These are phyloP conservation scores for Areca catechu DNA, from an alignment of 176 grass and related monocot genomes.

Conservation along the genomic window DNA sequence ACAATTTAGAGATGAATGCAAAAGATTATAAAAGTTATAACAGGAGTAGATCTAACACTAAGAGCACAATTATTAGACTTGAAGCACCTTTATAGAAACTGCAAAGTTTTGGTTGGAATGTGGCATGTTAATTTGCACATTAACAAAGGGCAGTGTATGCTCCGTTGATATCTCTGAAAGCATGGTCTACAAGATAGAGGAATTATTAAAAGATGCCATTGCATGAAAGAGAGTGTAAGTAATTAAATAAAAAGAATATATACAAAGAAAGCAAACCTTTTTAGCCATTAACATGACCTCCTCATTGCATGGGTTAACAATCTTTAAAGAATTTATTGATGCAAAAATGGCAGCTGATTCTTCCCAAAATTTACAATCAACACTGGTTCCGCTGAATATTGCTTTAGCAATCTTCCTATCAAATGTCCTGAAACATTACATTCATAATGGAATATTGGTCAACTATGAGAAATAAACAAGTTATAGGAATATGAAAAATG, in stretches of 20 bases:
- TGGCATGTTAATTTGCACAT: constrained; percentile 60
- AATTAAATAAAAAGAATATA: constrained; percentile 14
- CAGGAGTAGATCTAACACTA: no score
- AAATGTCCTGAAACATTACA: constrained; percentile 32
- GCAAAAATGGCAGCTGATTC: constrained; percentile 60
- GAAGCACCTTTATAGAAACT: constrained; percentile 54
- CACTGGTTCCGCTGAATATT: constrained; percentile 38
- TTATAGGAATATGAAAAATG: no score
- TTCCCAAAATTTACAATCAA: constrained; percentile 79
- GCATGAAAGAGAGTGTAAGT: constrained; percentile 8
- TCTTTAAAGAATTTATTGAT: constrained; percentile 59
- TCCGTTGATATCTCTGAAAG: constrained; percentile 26
- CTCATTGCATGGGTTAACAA: constrained; percentile 52
- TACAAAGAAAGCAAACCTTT: constrained; percentile 38
- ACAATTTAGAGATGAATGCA: constrained; percentile 1
- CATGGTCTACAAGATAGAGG: constrained; percentile 29
- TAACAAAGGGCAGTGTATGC: constrained; percentile 38
- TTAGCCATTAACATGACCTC: constrained; percentile 47
- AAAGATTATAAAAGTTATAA: no score
- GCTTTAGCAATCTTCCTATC: constrained; percentile 46
- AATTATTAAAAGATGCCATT: constrained; percentile 21
- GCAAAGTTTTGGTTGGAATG: constrained; percentile 38
- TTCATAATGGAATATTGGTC: neutral
- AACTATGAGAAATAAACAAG: no score
- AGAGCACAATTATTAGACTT: neutral